Conservation (phyloP, 2,329 filamentous ascomycete species). For the Chaetomium sp. region DNA sequence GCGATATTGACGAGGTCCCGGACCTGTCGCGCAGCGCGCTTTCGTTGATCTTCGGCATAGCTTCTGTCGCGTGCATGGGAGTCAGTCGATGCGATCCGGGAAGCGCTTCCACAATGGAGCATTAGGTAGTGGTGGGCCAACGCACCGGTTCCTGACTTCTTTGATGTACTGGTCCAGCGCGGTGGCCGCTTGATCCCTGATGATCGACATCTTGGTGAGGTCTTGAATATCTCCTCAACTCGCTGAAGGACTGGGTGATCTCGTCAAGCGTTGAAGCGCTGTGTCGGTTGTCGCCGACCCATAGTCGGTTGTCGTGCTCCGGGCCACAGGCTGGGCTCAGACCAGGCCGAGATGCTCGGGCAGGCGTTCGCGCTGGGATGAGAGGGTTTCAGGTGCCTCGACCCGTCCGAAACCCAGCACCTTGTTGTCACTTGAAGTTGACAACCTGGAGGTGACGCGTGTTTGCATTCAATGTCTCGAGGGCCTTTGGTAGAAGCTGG, state of each 20-base stretch:
- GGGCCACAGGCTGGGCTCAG: not conserved
- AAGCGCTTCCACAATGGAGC: not conserved
- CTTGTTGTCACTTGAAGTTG: not conserved
- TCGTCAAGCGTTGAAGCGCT: slow-evolving; percentile 32
- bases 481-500: not conserved
- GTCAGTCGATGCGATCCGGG: slow-evolving; percentile 9
- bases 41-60: slow-evolving; percentile 53
- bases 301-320: slow-evolving; percentile 31
- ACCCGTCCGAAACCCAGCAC: not conserved
- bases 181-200: slow-evolving; percentile 55
- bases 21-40: slow-evolving; percentile 56
- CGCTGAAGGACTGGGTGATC: slow-evolving; percentile 26
- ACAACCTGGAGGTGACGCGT: not conserved
- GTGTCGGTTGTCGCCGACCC: slow-evolving; percentile 32
- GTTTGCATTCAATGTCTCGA: not conserved
- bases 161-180: slow-evolving; percentile 57
- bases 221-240: slow-evolving; percentile 12
- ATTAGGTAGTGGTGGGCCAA: slow-evolving; percentile 3
- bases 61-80: slow-evolving; percentile 29
- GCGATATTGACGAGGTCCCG: slow-evolving; percentile 58
- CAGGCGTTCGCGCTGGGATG: no score
- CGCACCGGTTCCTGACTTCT: slow-evolving; percentile 58
- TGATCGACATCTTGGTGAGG: slow-evolving; percentile 38
- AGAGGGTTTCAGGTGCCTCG: not conserved
- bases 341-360: not conserved